Conservation (phyloP, 2,329 filamentous ascomycete species). For the Thermothelomyces thermophilus region DNA sequence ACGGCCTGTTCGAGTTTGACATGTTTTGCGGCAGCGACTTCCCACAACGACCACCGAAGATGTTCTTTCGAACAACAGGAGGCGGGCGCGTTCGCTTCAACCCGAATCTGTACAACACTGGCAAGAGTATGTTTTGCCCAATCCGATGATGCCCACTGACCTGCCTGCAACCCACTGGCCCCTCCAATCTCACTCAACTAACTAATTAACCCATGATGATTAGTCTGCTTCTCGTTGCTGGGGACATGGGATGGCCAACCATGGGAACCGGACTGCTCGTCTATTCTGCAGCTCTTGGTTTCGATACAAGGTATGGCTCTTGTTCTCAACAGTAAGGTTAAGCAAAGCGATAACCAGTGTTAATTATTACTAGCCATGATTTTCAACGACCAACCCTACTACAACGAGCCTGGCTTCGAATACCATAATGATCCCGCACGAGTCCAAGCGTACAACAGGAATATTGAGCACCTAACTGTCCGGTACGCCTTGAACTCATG, state of each 20-base stretch:
- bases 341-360: background rate
- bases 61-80: slow-evolving; percentile 41
- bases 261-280: slow-evolving; percentile 42
- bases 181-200: slow-evolving; percentile 2
- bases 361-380: slow-evolving; percentile 38
- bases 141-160: background rate
- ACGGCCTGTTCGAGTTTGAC: slow-evolving; percentile 51
- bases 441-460: slow-evolving; percentile 29
- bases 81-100: slow-evolving; percentile 38
- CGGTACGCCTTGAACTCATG: slow-evolving; percentile 28
- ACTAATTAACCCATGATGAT: too few species aligned
- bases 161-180: too few species aligned
- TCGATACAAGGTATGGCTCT: slow-evolving; percentile 40
- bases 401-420: slow-evolving; percentile 46
- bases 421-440: slow-evolving; percentile 5
- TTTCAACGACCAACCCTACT: slow-evolving; percentile 46
- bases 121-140: slow-evolving; percentile 35
- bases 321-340: background rate
- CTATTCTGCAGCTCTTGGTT: slow-evolving; percentile 46
- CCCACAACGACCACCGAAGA: slow-evolving; percentile 35
- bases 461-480: slow-evolving; percentile 26
- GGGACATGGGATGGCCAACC: slow-evolving; percentile 42
- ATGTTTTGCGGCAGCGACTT: slow-evolving; percentile 38
- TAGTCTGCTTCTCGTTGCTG: slow-evolving; percentile 45
- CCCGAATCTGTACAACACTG: slow-evolving; percentile 45